Base-by-base conservation (phyloP, 805 yeast species). In the Metschnikowia picachoensis region DNA sequence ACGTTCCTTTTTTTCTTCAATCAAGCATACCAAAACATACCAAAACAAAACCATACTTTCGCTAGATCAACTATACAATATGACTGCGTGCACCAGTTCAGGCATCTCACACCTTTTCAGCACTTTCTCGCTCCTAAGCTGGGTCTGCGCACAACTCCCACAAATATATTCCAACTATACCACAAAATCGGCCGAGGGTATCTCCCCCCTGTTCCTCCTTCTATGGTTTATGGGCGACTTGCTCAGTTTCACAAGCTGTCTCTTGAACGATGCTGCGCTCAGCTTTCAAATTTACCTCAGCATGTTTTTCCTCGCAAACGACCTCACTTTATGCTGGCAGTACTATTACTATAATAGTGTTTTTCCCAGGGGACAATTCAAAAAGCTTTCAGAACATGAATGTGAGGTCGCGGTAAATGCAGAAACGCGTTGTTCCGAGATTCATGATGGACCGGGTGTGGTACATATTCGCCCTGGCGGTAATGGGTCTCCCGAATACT, bases 101-200 rank as follows among this genome's bases (percentile, higher is more conserved):
- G 41, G 44, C 12, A 25, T 55, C 3, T 55, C 64, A 9, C 40
- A 47, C 8, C 17, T 53, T 35, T 58, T 60, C 43, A 50, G 59
- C 46, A 47, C 58, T 7, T 30, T 56, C 7, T 53, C 57, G 14
- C 35, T 53, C 12, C 12, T 31, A 6, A 73, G 82, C 48, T 85
- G 92, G 91, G 67, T 83, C 31, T 80, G 83, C 60, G 91, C 91
- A 3, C 91, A 84, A 61, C 58, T 81, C 14, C 91, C 91, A 1
- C 92, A 85, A 58, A 82, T 84, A 11, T 63, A 74, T 47, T 70
- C 76, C 55, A 85, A 84, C 59, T 81, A 80, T 60, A 62, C 66
- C 12, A 70, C 70, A 55, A 76, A 80, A 50, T 77, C 86, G 2
- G 86, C 86, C 4, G 87, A 79, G 15, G 91, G 91, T 3, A 70